phyloP scores from a whole-genome alignment of 1,284 basidiomycete genomes.

The Boletellus deceptivus region DNA sequence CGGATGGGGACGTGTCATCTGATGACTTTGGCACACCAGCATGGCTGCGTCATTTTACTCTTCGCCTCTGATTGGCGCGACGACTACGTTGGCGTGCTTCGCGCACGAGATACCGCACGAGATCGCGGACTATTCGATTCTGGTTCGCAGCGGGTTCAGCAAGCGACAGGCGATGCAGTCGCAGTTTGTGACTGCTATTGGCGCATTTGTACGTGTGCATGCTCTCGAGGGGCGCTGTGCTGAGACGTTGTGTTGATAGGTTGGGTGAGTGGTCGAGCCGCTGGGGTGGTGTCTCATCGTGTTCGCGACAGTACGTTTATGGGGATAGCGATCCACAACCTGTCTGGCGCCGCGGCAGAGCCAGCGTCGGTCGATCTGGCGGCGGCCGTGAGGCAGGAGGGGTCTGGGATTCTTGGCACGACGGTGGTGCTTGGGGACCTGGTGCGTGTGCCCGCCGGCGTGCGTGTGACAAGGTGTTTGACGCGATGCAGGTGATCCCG shows the following conservation, averaged over 20 bases:
- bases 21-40: slow-evolving; percentile 35
- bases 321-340: slow-evolving; percentile 81
- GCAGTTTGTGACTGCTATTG: slow-evolving; percentile 85
- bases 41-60: slow-evolving; percentile 93
- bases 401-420: slow-evolving; percentile 76
- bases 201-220: slow-evolving; percentile 66
- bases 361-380: slow-evolving; percentile 55
- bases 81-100: slow-evolving; percentile 88
- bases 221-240: background rate
- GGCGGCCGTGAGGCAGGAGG: slow-evolving; percentile 67
- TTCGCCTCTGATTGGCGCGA: slow-evolving; percentile 83
- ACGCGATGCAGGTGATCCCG: slow-evolving; percentile 70
- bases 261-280: slow-evolving; percentile 46
- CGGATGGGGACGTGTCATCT: background rate
- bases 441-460: slow-evolving; percentile 44
- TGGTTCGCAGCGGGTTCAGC: slow-evolving; percentile 85
- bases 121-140: slow-evolving; percentile 89
- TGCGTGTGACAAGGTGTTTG: slow-evolving; percentile 9
- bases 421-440: slow-evolving; percentile 75
- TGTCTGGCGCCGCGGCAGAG: slow-evolving; percentile 49
- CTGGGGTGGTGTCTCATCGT: slow-evolving; percentile 3
- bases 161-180: slow-evolving; percentile 89
- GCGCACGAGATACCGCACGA: slow-evolving; percentile 91
- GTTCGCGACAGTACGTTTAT: slow-evolving; percentile 68
- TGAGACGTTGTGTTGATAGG: slow-evolving; percentile 34